Base-by-base conservation (phyloP, 495 filamentous ascomycete species). In the Trichoderma virens region DNA sequence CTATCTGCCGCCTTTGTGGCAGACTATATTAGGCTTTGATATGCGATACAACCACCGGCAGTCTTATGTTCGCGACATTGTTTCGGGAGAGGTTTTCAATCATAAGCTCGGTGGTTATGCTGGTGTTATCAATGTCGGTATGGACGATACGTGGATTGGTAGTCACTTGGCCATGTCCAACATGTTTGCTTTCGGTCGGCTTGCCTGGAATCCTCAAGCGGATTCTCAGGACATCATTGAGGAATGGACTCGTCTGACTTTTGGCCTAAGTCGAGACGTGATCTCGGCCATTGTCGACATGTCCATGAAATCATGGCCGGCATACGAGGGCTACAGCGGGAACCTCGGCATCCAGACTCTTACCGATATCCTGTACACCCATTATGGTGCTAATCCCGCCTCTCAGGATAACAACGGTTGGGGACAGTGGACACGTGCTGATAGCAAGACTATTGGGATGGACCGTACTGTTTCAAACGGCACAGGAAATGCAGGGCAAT, bases 391-490 rank as follows among this genome's bases (percentile, higher is more conserved):
- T 0, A 88, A 85, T 66, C 87, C 88, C 25, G 82, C 77, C 5
- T 84, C 83, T 0, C 83, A 87, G 70, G 88, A 91, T 69, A 76
- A 78, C 65, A 91, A 90, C 70, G 80, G 82, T 13, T 90, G 84
- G 82, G 87, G 87, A 11, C 86, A 89, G 67, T 91, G 88, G 88
- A 90, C 87, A 2, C 83, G 87, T 23, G 86, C 87, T 7, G 83
- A 87, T 66, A 60, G 67, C 5, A 64, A 70, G 16, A 70, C 73
- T n/a, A 85, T 91, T 65, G 88, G 87, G 23, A 90, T 90, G 87
- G 88, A 91, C 69, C 82, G 88, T 27, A 90, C 87, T 0, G 82
- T 89, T 0, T 70, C 67, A 54, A 90, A 86, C 62, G 88, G 87
- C 18, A 90, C 88, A 1, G 83, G 85, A 4, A 83, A 76, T 66